phyloP scores from a whole-genome alignment of 352 stramenopile genomes.

The Globisporangium megalacanthum region DNA sequence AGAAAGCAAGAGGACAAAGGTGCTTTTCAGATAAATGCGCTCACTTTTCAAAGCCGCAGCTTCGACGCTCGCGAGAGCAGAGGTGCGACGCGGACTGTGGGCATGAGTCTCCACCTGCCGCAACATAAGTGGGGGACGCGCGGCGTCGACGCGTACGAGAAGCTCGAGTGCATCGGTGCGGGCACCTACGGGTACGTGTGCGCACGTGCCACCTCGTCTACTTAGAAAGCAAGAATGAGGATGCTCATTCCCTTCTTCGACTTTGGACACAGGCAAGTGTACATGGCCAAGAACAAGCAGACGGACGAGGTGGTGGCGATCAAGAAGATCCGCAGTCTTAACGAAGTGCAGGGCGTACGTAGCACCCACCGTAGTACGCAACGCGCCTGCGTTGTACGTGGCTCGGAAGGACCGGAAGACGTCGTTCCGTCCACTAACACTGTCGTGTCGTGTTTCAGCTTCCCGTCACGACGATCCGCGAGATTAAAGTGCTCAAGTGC shows the following conservation, averaged over 20 bases:
- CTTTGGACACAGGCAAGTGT: constrained; percentile 57
- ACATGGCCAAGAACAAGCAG: constrained; percentile 84
- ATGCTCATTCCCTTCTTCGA: neutral
- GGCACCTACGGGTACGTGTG: constrained; percentile 75
- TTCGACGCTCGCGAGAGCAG: neutral
- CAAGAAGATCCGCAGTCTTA: constrained; percentile 89
- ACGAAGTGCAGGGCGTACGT: constrained; percentile 85
- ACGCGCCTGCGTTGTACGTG: neutral
- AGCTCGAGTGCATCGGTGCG: constrained; percentile 86
- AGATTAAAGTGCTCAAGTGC: constrained; percentile 98
- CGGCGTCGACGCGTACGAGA: constrained; percentile 83
- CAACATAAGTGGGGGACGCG: constrained; percentile 83
- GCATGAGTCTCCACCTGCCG: constrained; percentile 82
- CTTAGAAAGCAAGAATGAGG: too few relatives aligned
- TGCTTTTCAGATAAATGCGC: neutral
- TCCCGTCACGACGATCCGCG: constrained; percentile 93
- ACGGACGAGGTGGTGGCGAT: constrained; percentile 86
- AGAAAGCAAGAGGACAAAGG: neutral
- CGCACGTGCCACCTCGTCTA: too few relatives aligned
- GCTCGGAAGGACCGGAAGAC: neutral
- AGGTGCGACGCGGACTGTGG: neutral
- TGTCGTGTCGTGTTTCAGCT: constrained; percentile 38
- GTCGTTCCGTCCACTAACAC: too few relatives aligned
- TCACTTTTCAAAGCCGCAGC: neutral
- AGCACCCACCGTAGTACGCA: too few relatives aligned